Evolutionary conservation across 345 rosid genomes (phyloP).

Genomic region (Populus alba): DNA sequence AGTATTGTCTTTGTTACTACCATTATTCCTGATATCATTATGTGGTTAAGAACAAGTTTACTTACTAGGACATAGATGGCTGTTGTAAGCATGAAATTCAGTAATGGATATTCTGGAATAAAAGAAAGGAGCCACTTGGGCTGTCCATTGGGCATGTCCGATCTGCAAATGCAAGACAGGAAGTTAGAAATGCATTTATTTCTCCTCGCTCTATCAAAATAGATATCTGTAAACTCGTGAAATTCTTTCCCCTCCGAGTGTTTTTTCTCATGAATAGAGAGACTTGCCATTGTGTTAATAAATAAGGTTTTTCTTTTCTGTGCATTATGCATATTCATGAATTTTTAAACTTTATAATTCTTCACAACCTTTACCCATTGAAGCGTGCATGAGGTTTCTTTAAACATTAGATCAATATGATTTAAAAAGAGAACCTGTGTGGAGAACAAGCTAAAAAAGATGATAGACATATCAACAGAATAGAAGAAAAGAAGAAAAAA

Average conservation of each 20-base stretch:
- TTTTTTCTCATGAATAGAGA: neutral
- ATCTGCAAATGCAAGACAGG: constrained; percentile 43
- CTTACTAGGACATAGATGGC: constrained; percentile 81
- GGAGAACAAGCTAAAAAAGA: no score
- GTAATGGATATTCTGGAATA: constrained; percentile 84
- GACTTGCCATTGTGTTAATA: neutral
- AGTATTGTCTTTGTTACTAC: neutral
- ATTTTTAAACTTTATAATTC: neutral
- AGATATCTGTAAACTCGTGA: neutral
- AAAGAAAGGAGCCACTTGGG: constrained; percentile 97
- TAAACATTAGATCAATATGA: no score
- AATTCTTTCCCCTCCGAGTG: neutral
- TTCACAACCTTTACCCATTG: neutral
- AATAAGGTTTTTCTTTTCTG: neutral
- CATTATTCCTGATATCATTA: neutral
- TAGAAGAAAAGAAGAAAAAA: no score
- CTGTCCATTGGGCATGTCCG: constrained; percentile 83
- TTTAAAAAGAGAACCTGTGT: no score
- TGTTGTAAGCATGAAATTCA: constrained; percentile 94
- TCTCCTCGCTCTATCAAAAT: neutral
- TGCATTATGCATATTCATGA: neutral
- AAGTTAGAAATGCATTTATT: constrained; percentile 3
- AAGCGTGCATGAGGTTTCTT: neutral
- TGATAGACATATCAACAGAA: no score
- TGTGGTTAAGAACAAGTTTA: neutral